Conservation (phyloP, 306 rosid species). For the Glycyrrhiza uralensis region DNA sequence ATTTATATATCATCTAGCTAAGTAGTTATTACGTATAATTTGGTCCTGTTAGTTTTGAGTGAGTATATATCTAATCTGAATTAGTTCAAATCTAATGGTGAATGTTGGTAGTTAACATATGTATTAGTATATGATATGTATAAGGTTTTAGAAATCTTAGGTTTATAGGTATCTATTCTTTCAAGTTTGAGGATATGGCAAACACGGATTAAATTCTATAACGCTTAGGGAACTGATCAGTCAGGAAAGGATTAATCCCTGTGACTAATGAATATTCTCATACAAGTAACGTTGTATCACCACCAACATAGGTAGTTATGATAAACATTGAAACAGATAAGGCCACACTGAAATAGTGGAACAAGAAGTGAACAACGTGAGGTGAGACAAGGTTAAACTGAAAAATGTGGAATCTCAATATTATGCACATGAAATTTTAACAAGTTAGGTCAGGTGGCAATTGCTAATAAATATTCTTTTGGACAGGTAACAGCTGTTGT, state of each 20-base stretch:
- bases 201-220: not conserved
- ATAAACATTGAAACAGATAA: not conserved
- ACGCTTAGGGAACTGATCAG: not conserved
- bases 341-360: too few species aligned
- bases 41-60: conserved; percentile 15
- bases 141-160: not conserved
- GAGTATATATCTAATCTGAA: not conserved
- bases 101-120: not conserved
- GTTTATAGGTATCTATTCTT: not conserved
- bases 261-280: not conserved
- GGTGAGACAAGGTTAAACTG: too few species aligned
- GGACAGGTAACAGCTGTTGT: conserved; percentile 92
- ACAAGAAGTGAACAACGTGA: too few species aligned
- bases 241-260: not conserved
- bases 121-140: not conserved
- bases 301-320: not conserved
- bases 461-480: conserved; percentile 42
- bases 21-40: not conserved
- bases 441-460: not conserved
- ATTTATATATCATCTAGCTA: conserved; percentile 9
- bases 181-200: not conserved
- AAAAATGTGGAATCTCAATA: too few species aligned
- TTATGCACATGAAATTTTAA: conserved; percentile 11
- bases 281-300: not conserved
- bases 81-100: conserved; percentile 6